A percentile compares a stretch with the other conserved stretches of the same genome.
Conservation (phyloP, 495 filamentous ascomycete species). For the Venustampulla echinocandica region DNA sequence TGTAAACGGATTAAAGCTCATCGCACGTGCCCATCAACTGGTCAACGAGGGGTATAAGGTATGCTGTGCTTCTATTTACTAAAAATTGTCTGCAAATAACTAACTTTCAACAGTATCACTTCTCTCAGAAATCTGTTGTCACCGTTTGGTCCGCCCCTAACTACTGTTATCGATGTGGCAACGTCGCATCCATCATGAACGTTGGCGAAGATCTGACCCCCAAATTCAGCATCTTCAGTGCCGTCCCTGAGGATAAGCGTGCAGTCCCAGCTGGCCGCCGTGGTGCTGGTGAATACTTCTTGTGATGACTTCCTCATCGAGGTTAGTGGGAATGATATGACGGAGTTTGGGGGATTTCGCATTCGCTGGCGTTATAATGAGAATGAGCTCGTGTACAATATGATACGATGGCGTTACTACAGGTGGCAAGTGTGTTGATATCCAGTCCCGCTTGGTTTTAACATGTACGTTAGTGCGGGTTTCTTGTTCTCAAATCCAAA, state of each 20-base stretch:
- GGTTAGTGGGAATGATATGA: neutral
- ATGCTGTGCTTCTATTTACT: conserved; percentile 8
- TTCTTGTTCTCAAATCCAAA: too few species aligned
- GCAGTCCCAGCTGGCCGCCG: conserved; percentile 75
- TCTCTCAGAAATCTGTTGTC: conserved; percentile 91
- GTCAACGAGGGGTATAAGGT: conserved; percentile 98
- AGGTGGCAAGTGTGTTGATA: too few species aligned
- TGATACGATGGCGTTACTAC: too few species aligned
- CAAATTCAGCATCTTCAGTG: conserved; percentile 88
- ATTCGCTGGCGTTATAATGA: conserved; percentile 2
- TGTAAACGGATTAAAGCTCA: conserved; percentile 89
- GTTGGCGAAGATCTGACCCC: conserved; percentile 76
- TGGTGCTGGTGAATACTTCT: conserved; percentile 86
- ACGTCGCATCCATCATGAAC: conserved; percentile 95
- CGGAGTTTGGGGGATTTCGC: neutral
- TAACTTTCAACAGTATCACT: conserved; percentile 62
- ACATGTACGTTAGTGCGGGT: neutral
- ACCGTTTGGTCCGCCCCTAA: conserved; percentile 98
- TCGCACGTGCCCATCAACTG: conserved; percentile 91
- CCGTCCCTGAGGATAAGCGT: conserved; percentile 84
- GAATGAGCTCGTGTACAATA: too few species aligned
- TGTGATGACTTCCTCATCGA: conserved; percentile 42
- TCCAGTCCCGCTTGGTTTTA: neutral
- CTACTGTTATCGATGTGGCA: conserved; percentile 98
- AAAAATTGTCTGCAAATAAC: neutral